phyloP scores from a whole-genome alignment of 768 basidiomycete genomes.

The Hypholoma sublateritium region DNA sequence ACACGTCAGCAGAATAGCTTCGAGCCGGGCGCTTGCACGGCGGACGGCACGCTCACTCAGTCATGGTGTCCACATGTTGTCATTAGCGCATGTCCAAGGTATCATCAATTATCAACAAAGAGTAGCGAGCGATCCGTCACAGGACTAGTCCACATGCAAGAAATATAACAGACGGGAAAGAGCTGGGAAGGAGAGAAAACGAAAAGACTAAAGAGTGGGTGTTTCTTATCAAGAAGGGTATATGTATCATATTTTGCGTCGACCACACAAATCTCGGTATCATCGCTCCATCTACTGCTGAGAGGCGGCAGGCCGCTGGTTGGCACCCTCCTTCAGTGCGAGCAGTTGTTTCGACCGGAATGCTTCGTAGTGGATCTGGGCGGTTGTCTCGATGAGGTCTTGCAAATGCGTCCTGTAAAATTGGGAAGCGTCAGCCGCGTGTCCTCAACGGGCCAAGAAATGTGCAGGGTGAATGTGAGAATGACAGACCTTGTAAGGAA shows the following conservation, averaged over 20 bases:
- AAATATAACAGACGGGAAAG: slow-evolving; percentile 1
- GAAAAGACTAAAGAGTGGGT: slow-evolving; percentile 19
- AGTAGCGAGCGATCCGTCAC: slow-evolving; percentile 4
- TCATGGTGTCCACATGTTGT: neutral
- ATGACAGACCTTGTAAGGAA: slow-evolving; percentile 81
- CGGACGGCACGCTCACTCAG: neutral
- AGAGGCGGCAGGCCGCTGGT: slow-evolving; percentile 53
- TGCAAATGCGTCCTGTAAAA: slow-evolving; percentile 89
- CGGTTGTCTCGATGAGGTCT: slow-evolving; percentile 98
- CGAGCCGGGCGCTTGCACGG: neutral
- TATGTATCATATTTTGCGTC: slow-evolving; percentile 20
- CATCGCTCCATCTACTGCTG: slow-evolving; percentile 27
- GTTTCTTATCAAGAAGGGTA: slow-evolving; percentile 18
- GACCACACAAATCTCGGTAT: neutral
- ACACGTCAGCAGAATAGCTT: neutral
- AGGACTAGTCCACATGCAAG: slow-evolving; percentile 22
- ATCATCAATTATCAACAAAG: slow-evolving; percentile 17
- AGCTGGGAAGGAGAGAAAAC: neutral
- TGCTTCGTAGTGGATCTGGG: slow-evolving; percentile 98
- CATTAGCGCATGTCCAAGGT: slow-evolving; percentile 8
- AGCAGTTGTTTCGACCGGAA: slow-evolving; percentile 98
- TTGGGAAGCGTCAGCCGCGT: neutral
- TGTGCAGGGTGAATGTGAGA: neutral
- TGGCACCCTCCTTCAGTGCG: slow-evolving; percentile 94
- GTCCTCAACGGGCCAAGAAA: neutral